Evolutionary conservation across 179 eudicot genomes (phyloP).

Genomic region (Spergularia azorica): DNA sequence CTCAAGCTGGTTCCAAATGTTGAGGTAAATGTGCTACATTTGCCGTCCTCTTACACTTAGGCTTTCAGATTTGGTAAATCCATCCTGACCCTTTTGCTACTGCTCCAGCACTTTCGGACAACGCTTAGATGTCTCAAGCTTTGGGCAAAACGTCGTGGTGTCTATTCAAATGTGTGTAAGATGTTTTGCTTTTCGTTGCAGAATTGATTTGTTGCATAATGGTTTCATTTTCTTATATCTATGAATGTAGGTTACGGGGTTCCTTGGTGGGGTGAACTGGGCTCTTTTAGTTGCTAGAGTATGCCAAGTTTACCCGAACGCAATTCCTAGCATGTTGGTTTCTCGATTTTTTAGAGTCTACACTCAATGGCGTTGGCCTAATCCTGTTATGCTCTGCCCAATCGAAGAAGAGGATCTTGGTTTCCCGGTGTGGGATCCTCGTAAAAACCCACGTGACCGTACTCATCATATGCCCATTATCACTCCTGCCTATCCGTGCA

Average conservation of each 20-base stretch:
- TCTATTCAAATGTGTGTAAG: conserved; percentile 90
- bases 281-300: conserved; percentile 87
- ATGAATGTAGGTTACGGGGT: conserved; percentile 67
- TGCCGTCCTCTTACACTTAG: not conserved
- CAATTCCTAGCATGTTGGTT: conserved; percentile 83
- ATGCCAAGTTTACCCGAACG: conserved; percentile 87
- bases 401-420: conserved; percentile 80
- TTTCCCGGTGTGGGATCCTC: conserved; percentile 85
- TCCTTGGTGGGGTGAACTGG: conserved; percentile 96
- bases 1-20: conserved; percentile 83
- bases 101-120: conserved; percentile 65
- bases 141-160: conserved; percentile 90
- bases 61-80: not conserved
- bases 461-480: conserved; percentile 89
- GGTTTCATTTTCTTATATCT: conserved; percentile 12
- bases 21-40: conserved; percentile 44
- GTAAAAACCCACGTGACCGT: conserved; percentile 75
- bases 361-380: conserved; percentile 92
- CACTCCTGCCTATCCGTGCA: conserved; percentile 91
- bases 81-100: conserved; percentile 15
- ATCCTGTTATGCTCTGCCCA: conserved; percentile 83
- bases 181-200: not conserved
- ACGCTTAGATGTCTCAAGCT: conserved; percentile 76
- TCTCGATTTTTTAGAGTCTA: conserved; percentile 83
- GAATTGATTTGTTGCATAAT: not conserved